Percentiles rank a stretch among this genome's conserved stretches.
phyloP scores from a whole-genome alignment of 1,284 basidiomycete genomes.

The Melampsora americana region DNA sequence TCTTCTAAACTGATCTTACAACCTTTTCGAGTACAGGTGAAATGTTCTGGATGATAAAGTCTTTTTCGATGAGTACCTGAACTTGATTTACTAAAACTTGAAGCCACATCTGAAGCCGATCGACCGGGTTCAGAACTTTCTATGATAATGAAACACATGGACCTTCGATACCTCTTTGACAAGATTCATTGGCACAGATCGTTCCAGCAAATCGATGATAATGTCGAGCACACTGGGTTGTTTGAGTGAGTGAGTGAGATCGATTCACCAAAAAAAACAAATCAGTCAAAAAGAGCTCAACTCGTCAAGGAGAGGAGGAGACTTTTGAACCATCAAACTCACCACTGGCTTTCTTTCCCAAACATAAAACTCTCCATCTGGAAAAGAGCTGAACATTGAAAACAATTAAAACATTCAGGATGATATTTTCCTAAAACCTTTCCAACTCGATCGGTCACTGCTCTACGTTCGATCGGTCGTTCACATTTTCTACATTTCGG shows the following conservation, averaged over 20 bases:
- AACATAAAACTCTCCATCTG: conserved; percentile 51
- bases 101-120: conserved; percentile 46
- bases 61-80: background rate
- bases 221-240: conserved; percentile 50
- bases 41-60: conserved; percentile 50
- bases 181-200: conserved; percentile 47
- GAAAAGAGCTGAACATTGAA: conserved; percentile 48
- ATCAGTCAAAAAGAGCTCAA: conserved; percentile 4
- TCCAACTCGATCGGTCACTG: conserved; percentile 50
- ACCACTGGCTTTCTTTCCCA: conserved; percentile 34
- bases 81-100: background rate
- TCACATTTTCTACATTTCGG: conserved; percentile 52
- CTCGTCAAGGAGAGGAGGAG: background rate
- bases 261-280: no score
- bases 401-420: conserved; percentile 50
- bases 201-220: conserved; percentile 51
- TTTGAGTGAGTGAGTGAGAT: no score
- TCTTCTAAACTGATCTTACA: conserved; percentile 49
- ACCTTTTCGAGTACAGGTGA: conserved; percentile 47
- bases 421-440: conserved; percentile 52
- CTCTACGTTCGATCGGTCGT: conserved; percentile 49
- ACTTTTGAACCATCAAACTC: no score
- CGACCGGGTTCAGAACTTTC: conserved; percentile 49
- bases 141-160: conserved; percentile 50
- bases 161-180: conserved; percentile 51